Evolutionary conservation across 805 yeast species (phyloP).

Genomic region (Ogataea pini): DNA sequence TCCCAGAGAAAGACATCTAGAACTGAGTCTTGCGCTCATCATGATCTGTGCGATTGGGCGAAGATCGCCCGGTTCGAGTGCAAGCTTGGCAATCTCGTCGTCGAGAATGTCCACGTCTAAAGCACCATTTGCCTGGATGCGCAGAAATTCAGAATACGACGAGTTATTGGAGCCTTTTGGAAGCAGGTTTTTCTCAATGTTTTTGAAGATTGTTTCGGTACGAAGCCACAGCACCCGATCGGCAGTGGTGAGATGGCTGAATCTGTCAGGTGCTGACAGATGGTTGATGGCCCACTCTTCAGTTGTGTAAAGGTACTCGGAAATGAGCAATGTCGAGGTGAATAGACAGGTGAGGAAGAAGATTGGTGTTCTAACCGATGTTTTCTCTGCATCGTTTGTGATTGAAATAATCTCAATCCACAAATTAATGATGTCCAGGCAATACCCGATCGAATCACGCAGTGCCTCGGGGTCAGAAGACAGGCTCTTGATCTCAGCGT

Average conservation of each 20-base stretch:
- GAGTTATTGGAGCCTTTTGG: constrained; percentile 52
- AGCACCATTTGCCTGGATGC: constrained; percentile 61
- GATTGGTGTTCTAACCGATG: constrained; percentile 73
- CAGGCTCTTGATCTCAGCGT: constrained; percentile 46
- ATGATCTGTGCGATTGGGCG: constrained; percentile 50
- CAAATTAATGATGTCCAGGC: constrained; percentile 58
- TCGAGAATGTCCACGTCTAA: constrained; percentile 51
- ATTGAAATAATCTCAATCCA: constrained; percentile 76
- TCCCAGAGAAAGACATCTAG: constrained; percentile 65
- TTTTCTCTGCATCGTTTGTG: constrained; percentile 62
- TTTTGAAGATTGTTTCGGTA: constrained; percentile 58
- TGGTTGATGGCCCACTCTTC: constrained; percentile 52
- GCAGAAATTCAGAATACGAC: constrained; percentile 58
- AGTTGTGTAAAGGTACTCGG: constrained; percentile 59
- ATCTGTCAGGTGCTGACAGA: constrained; percentile 26
- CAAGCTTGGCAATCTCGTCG: constrained; percentile 50
- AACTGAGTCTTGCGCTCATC: constrained; percentile 49
- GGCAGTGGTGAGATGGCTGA: constrained; percentile 31
- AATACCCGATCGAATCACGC: constrained; percentile 60
- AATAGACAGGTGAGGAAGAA: constrained; percentile 72
- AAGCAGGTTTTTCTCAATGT: constrained; percentile 58
- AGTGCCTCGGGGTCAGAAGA: constrained; percentile 60
- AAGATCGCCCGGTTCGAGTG: constrained; percentile 46
- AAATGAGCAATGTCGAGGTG: constrained; percentile 58
- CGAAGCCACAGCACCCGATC: constrained; percentile 68